phyloP scores from a whole-genome alignment of 306 rosid species.

The Cucumis cinereus region DNA sequence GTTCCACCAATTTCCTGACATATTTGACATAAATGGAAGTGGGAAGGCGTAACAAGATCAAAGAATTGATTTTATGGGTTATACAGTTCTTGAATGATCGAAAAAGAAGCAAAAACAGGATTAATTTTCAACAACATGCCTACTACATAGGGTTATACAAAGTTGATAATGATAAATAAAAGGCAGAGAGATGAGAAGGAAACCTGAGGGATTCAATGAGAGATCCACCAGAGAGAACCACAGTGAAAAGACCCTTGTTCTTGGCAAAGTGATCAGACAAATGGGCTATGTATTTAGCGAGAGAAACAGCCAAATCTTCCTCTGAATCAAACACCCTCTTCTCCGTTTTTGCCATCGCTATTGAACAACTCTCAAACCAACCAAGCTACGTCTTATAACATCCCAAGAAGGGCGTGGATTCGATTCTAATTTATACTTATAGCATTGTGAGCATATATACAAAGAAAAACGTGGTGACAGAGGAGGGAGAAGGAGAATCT shows the following conservation, averaged over 20 bases:
- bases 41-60: background rate
- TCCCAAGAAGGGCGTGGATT: background rate
- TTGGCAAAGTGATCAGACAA: constrained; percentile 41
- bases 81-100: background rate
- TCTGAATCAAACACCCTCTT: constrained; percentile 43
- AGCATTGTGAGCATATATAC: too few relatives aligned
- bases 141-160: too few relatives aligned
- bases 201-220: constrained; percentile 50
- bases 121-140: background rate
- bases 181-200: background rate
- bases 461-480: too few relatives aligned
- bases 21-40: too few relatives aligned
- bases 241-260: constrained; percentile 42
- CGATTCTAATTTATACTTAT: too few relatives aligned
- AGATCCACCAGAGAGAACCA: constrained; percentile 62
- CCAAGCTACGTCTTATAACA: background rate
- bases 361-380: constrained; percentile 15
- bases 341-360: constrained; percentile 10
- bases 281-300: constrained; percentile 56
- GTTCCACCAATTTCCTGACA: constrained; percentile 60
- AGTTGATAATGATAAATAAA: background rate
- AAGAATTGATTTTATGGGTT: background rate
- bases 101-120: background rate
- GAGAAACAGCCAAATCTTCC: constrained; percentile 43
- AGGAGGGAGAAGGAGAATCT: background rate